phyloP scores from a whole-genome alignment of 1,139 yeast genomes.

The Wickerhamomyces sp. region DNA sequence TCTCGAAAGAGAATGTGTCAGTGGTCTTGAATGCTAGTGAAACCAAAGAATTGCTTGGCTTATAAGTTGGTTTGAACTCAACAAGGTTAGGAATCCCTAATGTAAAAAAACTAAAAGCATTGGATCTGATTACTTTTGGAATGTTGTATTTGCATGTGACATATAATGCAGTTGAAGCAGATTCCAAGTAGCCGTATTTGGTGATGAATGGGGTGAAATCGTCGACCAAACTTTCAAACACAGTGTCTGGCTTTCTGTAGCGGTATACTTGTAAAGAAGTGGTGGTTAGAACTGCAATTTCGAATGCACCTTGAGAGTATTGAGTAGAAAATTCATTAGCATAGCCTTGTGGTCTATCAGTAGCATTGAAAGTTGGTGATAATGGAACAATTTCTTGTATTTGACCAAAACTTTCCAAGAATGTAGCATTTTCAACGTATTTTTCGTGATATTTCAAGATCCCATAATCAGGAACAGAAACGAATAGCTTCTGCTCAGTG shows the following conservation, averaged over 20 bases:
- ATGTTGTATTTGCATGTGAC: slow-evolving; percentile 72
- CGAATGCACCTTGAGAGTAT: slow-evolving; percentile 56
- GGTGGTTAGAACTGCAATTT: slow-evolving; percentile 77
- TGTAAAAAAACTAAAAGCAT: slow-evolving; percentile 33
- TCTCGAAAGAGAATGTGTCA: slow-evolving; percentile 39
- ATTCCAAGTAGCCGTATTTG: slow-evolving; percentile 64
- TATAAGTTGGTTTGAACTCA: slow-evolving; percentile 31
- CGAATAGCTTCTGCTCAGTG: slow-evolving; percentile 45
- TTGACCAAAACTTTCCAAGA: slow-evolving; percentile 55
- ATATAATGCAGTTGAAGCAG: slow-evolving; percentile 82
- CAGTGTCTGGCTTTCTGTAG: slow-evolving; percentile 74
- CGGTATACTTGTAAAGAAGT: slow-evolving; percentile 73
- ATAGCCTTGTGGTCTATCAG: slow-evolving; percentile 71
- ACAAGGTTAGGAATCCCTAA: slow-evolving; percentile 33
- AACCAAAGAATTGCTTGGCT: slow-evolving; percentile 3
- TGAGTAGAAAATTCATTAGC: slow-evolving; percentile 84
- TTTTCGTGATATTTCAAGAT: slow-evolving; percentile 65
- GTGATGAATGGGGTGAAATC: slow-evolving; percentile 48
- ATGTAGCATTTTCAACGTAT: slow-evolving; percentile 79
- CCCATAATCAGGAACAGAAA: slow-evolving; percentile 82
- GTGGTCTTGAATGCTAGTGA: neutral
- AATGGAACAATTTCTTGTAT: slow-evolving; percentile 72
- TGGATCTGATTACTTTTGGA: slow-evolving; percentile 42
- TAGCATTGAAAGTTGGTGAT: slow-evolving; percentile 66
- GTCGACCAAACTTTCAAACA: slow-evolving; percentile 63